Base-by-base conservation (phyloP, 1,284 basidiomycete genomes). In the Marasmius sp. region DNA sequence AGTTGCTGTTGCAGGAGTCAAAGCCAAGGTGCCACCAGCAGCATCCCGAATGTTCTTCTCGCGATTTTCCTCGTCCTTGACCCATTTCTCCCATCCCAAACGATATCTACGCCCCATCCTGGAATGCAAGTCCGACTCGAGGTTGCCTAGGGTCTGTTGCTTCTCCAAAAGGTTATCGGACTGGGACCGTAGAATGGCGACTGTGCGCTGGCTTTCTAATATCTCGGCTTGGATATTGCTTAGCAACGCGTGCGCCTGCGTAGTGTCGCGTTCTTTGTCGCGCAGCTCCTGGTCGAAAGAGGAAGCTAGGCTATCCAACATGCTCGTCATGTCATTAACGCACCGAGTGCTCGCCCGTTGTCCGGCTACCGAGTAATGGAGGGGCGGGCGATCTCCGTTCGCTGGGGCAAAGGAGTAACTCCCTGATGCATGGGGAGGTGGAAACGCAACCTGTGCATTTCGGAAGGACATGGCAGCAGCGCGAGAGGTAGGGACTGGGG, bases 231-330 rank as follows among this genome's bases (percentile, higher is more conserved):
- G 93, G 62, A 98, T 97, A 70, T 92, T 94, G 55, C 84, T 83
- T 34, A 98, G 82, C 59, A 98, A 79, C 1, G 92, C 91, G 67
- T 94, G 92, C 1, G 97, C 97, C 72, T 99, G 97, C 3, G 86
- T 85, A 66, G 93, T 88, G 71, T 98, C 95, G 59, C 94, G 88
- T 71, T 98, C 96, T 73, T 97, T 96, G 61, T 94, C 91, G 63
- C 87, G 84, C 22, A 98, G 81, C 77, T 99, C 97, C 65, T 91
- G 88, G 70, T 99, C 97, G 74, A 96, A 98, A 3, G 93, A 91
- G n/a, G 89, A 81, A 0, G 96, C 96, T 16, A 99, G 84, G 67
- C 87, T 91, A 68, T 96, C 93, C 67, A 99, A 83, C 83, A 98
- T 88, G 61, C 83, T 83, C 6, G 94, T 86, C 73, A 97, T 90